Evolutionary conservation across 345 rosid genomes (phyloP), one percentile per base, ranked within the genome.

Genomic region (Physaria fendleri): DNA sequence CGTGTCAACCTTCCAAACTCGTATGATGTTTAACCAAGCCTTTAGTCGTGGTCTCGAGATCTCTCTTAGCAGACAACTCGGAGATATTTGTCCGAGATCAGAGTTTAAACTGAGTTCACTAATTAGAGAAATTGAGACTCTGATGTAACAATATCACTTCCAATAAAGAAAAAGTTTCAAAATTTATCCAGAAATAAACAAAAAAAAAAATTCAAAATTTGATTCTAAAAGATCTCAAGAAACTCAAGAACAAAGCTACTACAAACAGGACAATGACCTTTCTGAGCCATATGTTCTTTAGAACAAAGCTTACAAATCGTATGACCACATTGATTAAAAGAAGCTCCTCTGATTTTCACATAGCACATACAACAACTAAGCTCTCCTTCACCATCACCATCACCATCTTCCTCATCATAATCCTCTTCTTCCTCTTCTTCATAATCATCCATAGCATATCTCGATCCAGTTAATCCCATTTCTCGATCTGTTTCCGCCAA

Each of bases 11-110:
- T 93, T 93, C 81, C 99, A 93, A 62, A 93, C 99, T 2, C 80
- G 99, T 41, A 85, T 93, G 56, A 92, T 92, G 98, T 92, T 81
- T 79, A 92, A 92, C 71, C 96, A 92, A 59, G 98, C 98, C 2
- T 92, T 88, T 76, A 89, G 99, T 74, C 75, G 95, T 11, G 99
- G 99, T 17, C 64, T 87, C 29, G 95, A 89, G 70, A 93, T 93
- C 56, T 93, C 99, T 43, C 91, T 93, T 29, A 93, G 89, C 74
- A n/a, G n/a, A n/a, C n/a, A n/a, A n/a, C n/a, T n/a, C n/a, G n/a
- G n/a, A n/a, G n/a, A n/a, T n/a, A n/a, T n/a, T n/a, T n/a, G n/a
- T n/a, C 94, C 89, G 8, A 67, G 33, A 29, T 43, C 61, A 32
- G 24, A 6, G 23, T 14, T 40, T 29, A 28, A 46, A 46, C 55